These are phyloP conservation scores for Tephrocybe sp. DNA, from an alignment of 768 basidiomycete genomes.

Conservation along the genomic window DNA sequence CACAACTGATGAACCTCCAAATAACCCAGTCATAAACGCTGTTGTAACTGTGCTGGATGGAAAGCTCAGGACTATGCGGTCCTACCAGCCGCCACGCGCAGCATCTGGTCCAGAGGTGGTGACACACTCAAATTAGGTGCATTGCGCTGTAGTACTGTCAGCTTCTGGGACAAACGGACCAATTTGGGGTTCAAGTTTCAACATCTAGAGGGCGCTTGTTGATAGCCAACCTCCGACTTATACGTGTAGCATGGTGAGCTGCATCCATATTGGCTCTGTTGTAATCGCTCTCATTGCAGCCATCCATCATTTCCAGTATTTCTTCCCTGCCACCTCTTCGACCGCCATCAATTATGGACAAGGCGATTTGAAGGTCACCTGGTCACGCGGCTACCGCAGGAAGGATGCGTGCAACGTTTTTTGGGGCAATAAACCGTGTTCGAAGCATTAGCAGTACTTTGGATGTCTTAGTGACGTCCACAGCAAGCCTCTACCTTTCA, in stretches of 20 bases:
- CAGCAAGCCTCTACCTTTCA: too few relatives aligned
- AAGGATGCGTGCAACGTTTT: constrained; percentile 30
- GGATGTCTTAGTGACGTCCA: too few relatives aligned
- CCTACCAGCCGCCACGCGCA: constrained; percentile 12
- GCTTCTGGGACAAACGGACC: constrained; percentile 18
- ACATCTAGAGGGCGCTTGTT: constrained; percentile 49
- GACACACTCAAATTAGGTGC: constrained; percentile 3
- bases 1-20: constrained; percentile 23
- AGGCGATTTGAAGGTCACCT: constrained; percentile 40
- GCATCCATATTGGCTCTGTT: neutral
- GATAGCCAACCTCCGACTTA: constrained; percentile 40
- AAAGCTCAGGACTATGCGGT: constrained; percentile 23
- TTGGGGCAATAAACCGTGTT: neutral
- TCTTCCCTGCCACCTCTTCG: constrained; percentile 36
- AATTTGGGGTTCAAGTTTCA: constrained; percentile 37
- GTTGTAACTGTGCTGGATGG: constrained; percentile 42
- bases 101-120: constrained; percentile 10
- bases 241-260: constrained; percentile 41
- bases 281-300: neutral
- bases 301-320: constrained; percentile 32
- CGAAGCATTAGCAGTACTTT: too few relatives aligned
- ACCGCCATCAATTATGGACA: constrained; percentile 44
- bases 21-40: constrained; percentile 31
- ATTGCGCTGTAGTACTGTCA: neutral
- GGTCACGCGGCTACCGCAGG: constrained; percentile 42